Conservation (phyloP, 2,329 filamentous ascomycete genomes). For the Dactylellina leptospora region DNA sequence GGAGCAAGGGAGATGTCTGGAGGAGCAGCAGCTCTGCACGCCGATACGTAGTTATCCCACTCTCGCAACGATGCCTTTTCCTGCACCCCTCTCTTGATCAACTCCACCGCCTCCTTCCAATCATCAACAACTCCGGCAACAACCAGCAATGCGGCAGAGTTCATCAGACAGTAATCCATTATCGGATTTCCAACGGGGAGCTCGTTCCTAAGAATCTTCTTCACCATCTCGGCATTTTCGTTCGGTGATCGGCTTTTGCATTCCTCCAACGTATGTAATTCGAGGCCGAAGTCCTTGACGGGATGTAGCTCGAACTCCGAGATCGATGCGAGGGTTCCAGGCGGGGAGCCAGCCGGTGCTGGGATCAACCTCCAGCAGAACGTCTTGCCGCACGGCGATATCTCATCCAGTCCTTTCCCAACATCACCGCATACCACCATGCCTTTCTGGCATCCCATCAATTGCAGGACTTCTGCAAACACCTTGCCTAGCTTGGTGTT, state of each 20-base stretch:
- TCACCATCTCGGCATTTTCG: slow-evolving; percentile 87
- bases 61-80: slow-evolving; percentile 86
- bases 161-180: slow-evolving; percentile 91
- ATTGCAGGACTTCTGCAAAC: slow-evolving; percentile 82
- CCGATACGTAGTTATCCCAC: slow-evolving; percentile 72
- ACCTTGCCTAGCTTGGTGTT: slow-evolving; percentile 85
- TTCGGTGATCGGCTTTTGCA: slow-evolving; percentile 85
- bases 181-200: slow-evolving; percentile 79
- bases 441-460: slow-evolving; percentile 81
- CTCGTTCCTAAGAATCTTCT: slow-evolving; percentile 69
- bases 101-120: slow-evolving; percentile 93
- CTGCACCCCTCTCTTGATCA: slow-evolving; percentile 85
- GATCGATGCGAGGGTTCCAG: slow-evolving; percentile 66
- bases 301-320: slow-evolving; percentile 82
- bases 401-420: slow-evolving; percentile 87
- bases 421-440: slow-evolving; percentile 85
- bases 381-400: slow-evolving; percentile 87
- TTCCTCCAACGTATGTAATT: slow-evolving; percentile 74
- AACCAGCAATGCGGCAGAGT: slow-evolving; percentile 87
- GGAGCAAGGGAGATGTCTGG: no score
- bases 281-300: slow-evolving; percentile 81
- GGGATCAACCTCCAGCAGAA: slow-evolving; percentile 81
- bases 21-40: slow-evolving; percentile 6
- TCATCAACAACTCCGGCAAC: slow-evolving; percentile 85
- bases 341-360: slow-evolving; percentile 54